Percentiles rank a stretch among this genome's conserved stretches.
phyloP scores from a whole-genome alignment of 371 early-diverging fungal genomes.

The Caulochytrium protostelioides region DNA sequence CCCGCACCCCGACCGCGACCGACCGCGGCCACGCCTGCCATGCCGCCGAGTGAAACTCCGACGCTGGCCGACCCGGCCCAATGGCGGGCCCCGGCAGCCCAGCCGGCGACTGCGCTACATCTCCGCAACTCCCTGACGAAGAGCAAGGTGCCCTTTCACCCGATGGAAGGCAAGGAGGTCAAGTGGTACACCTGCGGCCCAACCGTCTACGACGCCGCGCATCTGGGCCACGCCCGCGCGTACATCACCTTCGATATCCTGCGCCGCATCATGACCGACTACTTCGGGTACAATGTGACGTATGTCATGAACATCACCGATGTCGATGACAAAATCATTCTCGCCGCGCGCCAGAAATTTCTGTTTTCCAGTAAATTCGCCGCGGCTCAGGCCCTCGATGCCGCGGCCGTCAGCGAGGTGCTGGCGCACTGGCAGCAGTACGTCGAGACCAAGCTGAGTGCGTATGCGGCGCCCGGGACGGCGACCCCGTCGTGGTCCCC shows the following conservation, averaged over 20 bases:
- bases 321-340: constrained; percentile 98
- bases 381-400: too few relatives aligned
- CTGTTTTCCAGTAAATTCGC: too few relatives aligned
- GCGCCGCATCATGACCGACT: constrained; percentile 84
- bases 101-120: too few relatives aligned
- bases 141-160: constrained; percentile 52
- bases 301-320: constrained; percentile 99
- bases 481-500: constrained; percentile 25
- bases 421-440: constrained; percentile 39
- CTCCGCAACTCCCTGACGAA: constrained; percentile 58
- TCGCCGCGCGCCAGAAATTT: constrained; percentile 69
- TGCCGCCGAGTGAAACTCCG: too few relatives aligned
- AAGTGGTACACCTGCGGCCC: constrained; percentile 99
- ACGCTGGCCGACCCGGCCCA: too few relatives aligned
- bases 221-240: constrained; percentile 87
- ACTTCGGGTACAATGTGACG: constrained; percentile 84
- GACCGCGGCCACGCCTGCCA: too few relatives aligned
- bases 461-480: constrained; percentile 17
- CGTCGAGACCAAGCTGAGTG: constrained; percentile 34
- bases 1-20: too few relatives aligned
- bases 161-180: constrained; percentile 51
- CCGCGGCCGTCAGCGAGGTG: constrained; percentile 15
- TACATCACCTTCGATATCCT: constrained; percentile 93
- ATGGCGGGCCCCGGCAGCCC: too few relatives aligned
- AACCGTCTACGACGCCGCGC: constrained; percentile 96